A percentile compares a stretch with the other conserved stretches of the same genome.
Evolutionary conservation across 2,329 filamentous ascomycete species (phyloP).

Genomic region (Curvularia sp.): DNA sequence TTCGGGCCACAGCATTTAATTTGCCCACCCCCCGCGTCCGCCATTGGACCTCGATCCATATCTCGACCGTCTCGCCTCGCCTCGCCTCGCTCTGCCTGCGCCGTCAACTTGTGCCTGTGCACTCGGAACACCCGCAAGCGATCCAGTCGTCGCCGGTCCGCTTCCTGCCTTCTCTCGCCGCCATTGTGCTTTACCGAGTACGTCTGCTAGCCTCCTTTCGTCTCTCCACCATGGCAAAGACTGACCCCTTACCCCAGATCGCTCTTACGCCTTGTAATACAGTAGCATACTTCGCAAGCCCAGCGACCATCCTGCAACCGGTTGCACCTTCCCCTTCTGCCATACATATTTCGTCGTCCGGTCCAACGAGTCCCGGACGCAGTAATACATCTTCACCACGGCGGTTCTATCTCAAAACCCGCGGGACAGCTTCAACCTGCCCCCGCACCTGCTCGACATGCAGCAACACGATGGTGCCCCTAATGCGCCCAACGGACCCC

Average conservation of each 20-base stretch:
- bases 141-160: conserved; percentile 31
- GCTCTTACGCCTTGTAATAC: conserved; percentile 43
- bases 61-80: conserved; percentile 8
- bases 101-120: conserved; percentile 12
- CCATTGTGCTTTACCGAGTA: conserved; percentile 42
- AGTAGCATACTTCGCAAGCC: conserved; percentile 35
- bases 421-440: conserved; percentile 84
- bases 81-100: not conserved
- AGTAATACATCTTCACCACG: conserved; percentile 73
- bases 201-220: conserved; percentile 18
- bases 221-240: not conserved
- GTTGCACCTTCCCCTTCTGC: conserved; percentile 44
- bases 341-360: conserved; percentile 51
- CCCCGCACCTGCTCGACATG: conserved; percentile 88
- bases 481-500: conserved; percentile 63
- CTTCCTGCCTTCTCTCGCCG: conserved; percentile 34
- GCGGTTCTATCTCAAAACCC: conserved; percentile 77
- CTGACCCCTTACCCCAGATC: conserved; percentile 27
- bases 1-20: conserved; percentile 34
- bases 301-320: conserved; percentile 34
- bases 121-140: conserved; percentile 25
- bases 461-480: conserved; percentile 78
- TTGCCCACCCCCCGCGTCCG: conserved; percentile 30
- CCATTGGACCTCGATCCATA: conserved; percentile 16
- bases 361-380: conserved; percentile 58